Evolutionary conservation across 768 basidiomycete species (phyloP).

Genomic region (Russula foetens): DNA sequence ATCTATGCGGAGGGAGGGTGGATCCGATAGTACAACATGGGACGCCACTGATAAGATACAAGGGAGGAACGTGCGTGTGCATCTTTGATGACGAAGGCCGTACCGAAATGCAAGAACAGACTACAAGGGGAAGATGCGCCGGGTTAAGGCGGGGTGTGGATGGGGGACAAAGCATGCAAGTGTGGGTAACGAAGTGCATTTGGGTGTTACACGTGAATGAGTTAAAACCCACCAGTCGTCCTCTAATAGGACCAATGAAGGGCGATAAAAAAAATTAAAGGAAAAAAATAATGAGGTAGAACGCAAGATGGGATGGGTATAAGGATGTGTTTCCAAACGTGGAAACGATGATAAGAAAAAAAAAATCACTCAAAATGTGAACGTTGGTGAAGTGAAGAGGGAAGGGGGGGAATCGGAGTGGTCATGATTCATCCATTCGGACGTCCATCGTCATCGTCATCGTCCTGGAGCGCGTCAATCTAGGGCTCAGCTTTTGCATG

Average conservation of each 20-base stretch:
- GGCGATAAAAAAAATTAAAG: too few relatives aligned
- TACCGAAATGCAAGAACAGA: neutral
- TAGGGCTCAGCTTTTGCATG: constrained; percentile 24
- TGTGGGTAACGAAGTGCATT: neutral
- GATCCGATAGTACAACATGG: neutral
- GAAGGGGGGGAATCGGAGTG: neutral
- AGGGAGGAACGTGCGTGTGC: neutral
- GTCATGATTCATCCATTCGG: constrained; percentile 20
- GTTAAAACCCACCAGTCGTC: too few relatives aligned
- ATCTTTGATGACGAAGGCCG: neutral
- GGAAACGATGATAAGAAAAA: neutral
- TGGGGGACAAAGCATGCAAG: too few relatives aligned
- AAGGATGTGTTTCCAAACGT: too few relatives aligned
- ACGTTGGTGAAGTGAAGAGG: too few relatives aligned
- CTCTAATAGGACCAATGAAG: too few relatives aligned
- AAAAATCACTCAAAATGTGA: neutral
- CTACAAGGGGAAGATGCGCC: neutral
- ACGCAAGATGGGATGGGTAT: too few relatives aligned
- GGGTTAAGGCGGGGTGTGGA: too few relatives aligned
- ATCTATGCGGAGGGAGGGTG: constrained; percentile 1
- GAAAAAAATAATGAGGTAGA: too few relatives aligned
- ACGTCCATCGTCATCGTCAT: neutral
- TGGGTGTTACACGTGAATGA: constrained; percentile 5
- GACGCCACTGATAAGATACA: constrained; percentile 5
- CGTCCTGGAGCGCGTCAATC: neutral